phyloP scores from a whole-genome alignment of 1,284 basidiomycete species.

The Phellinidium pouzarii region DNA sequence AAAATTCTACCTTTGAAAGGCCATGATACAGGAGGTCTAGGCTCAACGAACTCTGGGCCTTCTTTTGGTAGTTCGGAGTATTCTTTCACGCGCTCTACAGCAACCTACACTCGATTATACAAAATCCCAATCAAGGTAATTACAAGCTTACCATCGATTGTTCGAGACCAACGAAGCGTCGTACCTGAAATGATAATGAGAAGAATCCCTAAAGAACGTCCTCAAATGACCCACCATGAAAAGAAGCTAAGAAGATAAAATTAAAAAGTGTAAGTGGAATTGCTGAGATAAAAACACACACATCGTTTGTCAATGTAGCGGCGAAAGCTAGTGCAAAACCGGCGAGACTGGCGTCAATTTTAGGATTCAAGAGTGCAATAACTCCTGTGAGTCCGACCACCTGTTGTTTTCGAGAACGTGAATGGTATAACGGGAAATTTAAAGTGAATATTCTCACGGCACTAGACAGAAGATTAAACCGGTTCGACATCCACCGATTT shows the following conservation, averaged over 20 bases:
- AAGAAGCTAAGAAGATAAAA: slow-evolving; percentile 38
- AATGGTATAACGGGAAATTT: slow-evolving; percentile 40
- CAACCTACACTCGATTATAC: slow-evolving; percentile 46
- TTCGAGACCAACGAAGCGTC: slow-evolving; percentile 79
- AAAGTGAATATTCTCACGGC: slow-evolving; percentile 48
- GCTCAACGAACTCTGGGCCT: slow-evolving; percentile 77
- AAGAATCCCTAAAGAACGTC: slow-evolving; percentile 1
- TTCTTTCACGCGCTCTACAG: slow-evolving; percentile 86
- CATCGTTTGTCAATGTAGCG: slow-evolving; percentile 64
- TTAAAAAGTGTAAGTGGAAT: slow-evolving; percentile 20
- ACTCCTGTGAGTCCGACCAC: slow-evolving; percentile 70
- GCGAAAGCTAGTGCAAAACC: slow-evolving; percentile 85
- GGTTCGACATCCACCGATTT: slow-evolving; percentile 66
- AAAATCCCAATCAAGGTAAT: neutral
- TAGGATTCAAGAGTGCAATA: slow-evolving; percentile 61
- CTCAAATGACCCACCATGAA: slow-evolving; percentile 33
- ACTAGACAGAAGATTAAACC: neutral
- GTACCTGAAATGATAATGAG: slow-evolving; percentile 31
- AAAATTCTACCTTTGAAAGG: slow-evolving; percentile 52
- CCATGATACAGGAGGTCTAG: slow-evolving; percentile 79
- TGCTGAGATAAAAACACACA: slow-evolving; percentile 34
- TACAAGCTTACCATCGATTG: slow-evolving; percentile 71
- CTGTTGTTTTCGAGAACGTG: slow-evolving; percentile 31
- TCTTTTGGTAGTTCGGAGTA: slow-evolving; percentile 79
- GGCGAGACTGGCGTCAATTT: slow-evolving; percentile 71